Percentiles rank a stretch among this genome's conserved stretches.
Evolutionary conservation across 306 rosid genomes (phyloP).

Genomic region (Begonia loranthoides): DNA sequence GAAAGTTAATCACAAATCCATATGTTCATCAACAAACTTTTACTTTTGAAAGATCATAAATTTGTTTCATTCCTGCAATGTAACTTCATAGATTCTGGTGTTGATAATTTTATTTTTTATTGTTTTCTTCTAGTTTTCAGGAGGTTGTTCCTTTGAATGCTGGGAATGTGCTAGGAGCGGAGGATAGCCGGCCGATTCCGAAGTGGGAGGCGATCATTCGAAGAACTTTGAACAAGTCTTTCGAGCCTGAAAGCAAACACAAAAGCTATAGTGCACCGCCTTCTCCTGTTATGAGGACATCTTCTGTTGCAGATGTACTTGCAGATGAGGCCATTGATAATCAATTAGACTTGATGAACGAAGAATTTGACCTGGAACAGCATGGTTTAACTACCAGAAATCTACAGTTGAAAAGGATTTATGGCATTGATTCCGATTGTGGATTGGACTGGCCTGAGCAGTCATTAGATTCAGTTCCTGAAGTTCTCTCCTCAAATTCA

Average conservation of each 20-base stretch:
- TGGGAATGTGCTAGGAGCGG: conserved; percentile 90
- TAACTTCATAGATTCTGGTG: too few species aligned
- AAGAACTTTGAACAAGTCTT: conserved; percentile 60
- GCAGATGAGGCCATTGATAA: conserved; percentile 37
- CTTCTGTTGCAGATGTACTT: conserved; percentile 64
- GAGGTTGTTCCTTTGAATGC: conserved; percentile 96
- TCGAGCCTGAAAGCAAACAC: conserved; percentile 43
- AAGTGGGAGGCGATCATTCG: conserved; percentile 93
- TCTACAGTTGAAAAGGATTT: conserved; percentile 43
- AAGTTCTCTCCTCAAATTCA: conserved; percentile 42
- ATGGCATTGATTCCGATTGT: conserved; percentile 39
- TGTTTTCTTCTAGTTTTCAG: conserved; percentile 48
- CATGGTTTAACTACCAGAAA: conserved; percentile 6
- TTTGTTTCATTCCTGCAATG: too few species aligned
- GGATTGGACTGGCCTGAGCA: conserved; percentile 83
- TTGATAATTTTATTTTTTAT: neutral
- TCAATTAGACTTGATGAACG: conserved; percentile 31
- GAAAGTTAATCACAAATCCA: too few species aligned
- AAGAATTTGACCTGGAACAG: conserved; percentile 19
- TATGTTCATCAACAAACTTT: too few species aligned
- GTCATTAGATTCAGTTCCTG: conserved; percentile 67
- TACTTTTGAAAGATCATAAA: too few species aligned
- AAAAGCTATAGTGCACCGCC: conserved; percentile 87
- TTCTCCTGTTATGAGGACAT: conserved; percentile 72
- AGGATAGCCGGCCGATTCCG: conserved; percentile 59